A percentile compares a stretch with the other conserved stretches of the same genome.
phyloP scores from a whole-genome alignment of 495 filamentous ascomycete species.

The Aspergillus heteromorphus region DNA sequence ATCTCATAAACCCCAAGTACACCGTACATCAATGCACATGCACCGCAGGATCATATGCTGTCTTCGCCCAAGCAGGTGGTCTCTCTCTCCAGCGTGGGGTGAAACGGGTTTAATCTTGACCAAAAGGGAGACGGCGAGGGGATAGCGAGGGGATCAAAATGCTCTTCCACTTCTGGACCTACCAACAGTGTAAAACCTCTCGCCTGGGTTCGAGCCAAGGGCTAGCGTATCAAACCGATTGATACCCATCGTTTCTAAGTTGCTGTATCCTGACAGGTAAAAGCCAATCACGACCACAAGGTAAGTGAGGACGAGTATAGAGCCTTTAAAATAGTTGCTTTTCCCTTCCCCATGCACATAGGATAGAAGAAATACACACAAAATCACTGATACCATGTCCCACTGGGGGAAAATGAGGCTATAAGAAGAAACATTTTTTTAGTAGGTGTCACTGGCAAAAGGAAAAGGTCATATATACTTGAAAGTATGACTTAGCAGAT shows the following conservation, averaged over 20 bases:
- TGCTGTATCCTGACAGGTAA: slow-evolving; percentile 75
- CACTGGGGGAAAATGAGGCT: slow-evolving; percentile 96
- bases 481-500: slow-evolving; percentile 75
- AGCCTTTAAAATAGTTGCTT: slow-evolving; percentile 67
- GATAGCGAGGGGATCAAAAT: slow-evolving; percentile 15
- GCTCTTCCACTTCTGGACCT: slow-evolving; percentile 27
- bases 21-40: neutral
- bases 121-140: neutral
- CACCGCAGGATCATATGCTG: neutral
- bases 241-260: slow-evolving; percentile 52
- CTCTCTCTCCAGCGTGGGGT: neutral
- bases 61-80: neutral
- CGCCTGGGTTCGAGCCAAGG: slow-evolving; percentile 30
- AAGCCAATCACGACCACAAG: slow-evolving; percentile 89
- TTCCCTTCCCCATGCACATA: slow-evolving; percentile 99
- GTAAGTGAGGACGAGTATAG: slow-evolving; percentile 89
- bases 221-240: slow-evolving; percentile 68
- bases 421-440: slow-evolving; percentile 8
- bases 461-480: slow-evolving; percentile 39
- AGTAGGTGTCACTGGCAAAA: neutral
- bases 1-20: neutral
- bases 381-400: slow-evolving; percentile 97
- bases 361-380: slow-evolving; percentile 94
- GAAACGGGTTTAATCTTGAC: neutral
- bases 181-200: slow-evolving; percentile 40